Evolutionary conservation across 495 filamentous ascomycete genomes (phyloP), one percentile per base, ranked within the genome.

Genomic region (Schizothecium vesticola): DNA sequence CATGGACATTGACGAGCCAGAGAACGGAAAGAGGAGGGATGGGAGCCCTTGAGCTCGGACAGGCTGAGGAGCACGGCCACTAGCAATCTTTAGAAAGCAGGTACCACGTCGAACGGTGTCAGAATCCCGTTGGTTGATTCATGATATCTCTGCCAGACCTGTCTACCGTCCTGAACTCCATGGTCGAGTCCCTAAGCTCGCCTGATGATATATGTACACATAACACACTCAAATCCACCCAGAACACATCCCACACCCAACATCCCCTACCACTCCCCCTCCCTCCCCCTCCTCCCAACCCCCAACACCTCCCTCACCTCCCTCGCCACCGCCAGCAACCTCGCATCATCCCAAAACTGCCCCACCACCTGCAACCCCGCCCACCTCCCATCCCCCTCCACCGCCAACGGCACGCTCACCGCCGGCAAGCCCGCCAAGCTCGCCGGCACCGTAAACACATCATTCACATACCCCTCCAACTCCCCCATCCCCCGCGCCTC

Each of bases 381-480:
- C 57, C 87, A 76, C 24, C 33, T 66, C 24, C 77, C 76, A 6
- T 71, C 63, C 5, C 75, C 66, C 10, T 76, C 74, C 28, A 77
- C 73, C 62, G 70, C 70, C 61, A 94, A 85, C 4, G 95, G 96
- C 12, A 98, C 81, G 71, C 92, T 96, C 56, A 96, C 86, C 21
- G 94, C 92, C 12, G 95, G 95, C 36, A 99, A 80, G 3, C 95
- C 96, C 7, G 95, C 96, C 68, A 99, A 78, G 74, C 91, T 97
- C 23, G 96, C 93, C 16, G 95, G 95, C 9, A 98, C 95, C 0
- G 95, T 98, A 77, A 97, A 92, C 16, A 97, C 92, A 80, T 99
- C 95, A 72, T 92, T 96, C 78, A 91, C 89, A 74, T 97, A 98
- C 2, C 86, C 84, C 73, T 81, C 72, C 12, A 78, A 69, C 61